Conservation (phyloP, 352 stramenopile genomes). For the Pythium brachiatum region DNA sequence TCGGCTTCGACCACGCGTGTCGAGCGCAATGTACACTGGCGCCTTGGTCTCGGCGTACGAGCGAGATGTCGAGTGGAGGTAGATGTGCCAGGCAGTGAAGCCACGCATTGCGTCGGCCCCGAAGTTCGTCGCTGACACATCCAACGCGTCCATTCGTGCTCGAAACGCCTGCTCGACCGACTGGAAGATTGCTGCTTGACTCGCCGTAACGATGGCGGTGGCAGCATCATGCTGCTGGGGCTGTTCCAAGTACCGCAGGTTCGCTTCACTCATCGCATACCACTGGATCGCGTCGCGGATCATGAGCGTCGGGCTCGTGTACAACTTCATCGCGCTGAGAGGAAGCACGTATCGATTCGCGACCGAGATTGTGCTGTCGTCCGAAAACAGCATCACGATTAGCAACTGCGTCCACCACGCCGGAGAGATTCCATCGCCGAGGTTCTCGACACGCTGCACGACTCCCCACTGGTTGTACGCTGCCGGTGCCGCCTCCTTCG, state of each 20-base stretch:
- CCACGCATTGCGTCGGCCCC: conserved; percentile 6
- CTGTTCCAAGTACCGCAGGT: conserved; percentile 30
- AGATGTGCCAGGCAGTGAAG: conserved; percentile 12
- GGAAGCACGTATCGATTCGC: conserved; percentile 58
- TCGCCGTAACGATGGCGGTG: neutral
- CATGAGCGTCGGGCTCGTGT: conserved; percentile 38
- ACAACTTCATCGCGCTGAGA: conserved; percentile 35
- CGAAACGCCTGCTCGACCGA: conserved; percentile 14
- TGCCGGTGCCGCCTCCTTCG: conserved; percentile 33
- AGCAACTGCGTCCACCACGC: conserved; percentile 53
- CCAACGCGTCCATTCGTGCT: conserved; percentile 8
- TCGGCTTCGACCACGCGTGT: conserved; percentile 34
- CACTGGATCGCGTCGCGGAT: conserved; percentile 52
- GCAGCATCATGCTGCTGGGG: conserved; percentile 17
- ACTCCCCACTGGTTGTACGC: conserved; percentile 63
- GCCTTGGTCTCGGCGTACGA: conserved; percentile 23
- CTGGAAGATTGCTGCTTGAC: neutral
- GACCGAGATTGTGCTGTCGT: conserved; percentile 51
- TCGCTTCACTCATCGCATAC: conserved; percentile 50
- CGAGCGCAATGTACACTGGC: conserved; percentile 54
- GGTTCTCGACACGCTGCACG: conserved; percentile 43
- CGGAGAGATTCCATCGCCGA: conserved; percentile 30
- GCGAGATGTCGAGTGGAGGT: neutral
- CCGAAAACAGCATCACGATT: conserved; percentile 52
- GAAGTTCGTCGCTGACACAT: conserved; percentile 5